Evolutionary conservation across 2,329 filamentous ascomycete species (phyloP).

Genomic region (Pyrenochaeta sp.): DNA sequence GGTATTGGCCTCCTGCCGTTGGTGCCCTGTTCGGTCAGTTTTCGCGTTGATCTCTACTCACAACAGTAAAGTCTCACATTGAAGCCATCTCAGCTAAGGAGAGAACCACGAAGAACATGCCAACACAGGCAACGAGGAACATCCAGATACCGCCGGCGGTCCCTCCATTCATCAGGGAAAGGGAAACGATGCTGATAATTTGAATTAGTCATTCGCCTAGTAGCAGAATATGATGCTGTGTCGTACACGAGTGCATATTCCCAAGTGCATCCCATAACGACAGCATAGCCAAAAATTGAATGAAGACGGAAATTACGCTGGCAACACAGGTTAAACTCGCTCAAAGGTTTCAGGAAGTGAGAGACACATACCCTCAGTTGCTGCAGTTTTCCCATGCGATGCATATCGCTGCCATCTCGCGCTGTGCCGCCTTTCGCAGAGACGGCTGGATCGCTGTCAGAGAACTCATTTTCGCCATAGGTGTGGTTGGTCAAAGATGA

Average conservation of each 20-base stretch:
- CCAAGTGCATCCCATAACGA: constrained; percentile 23
- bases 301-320: constrained; percentile 23
- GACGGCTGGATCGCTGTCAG: neutral
- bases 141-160: constrained; percentile 33
- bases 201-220: neutral
- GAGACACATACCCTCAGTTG: constrained; percentile 14
- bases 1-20: neutral
- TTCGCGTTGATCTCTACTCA: neutral
- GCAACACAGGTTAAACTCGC: neutral
- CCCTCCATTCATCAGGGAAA: constrained; percentile 12
- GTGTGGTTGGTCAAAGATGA: neutral
- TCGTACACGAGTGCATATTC: constrained; percentile 23
- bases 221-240: neutral
- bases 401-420: constrained; percentile 23
- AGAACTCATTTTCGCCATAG: neutral
- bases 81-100: constrained; percentile 45
- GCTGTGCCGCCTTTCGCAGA: neutral
- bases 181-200: neutral
- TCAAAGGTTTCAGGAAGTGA: neutral
- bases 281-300: constrained; percentile 21
- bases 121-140: constrained; percentile 23
- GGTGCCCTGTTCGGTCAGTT: neutral
- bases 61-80: constrained; percentile 21
- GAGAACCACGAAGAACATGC: constrained; percentile 30
- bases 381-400: constrained; percentile 30